Evolutionary conservation across 2,329 filamentous ascomycete genomes (phyloP), one percentile per base, ranked within the genome.

Genomic region (Penicillium sp.): DNA sequence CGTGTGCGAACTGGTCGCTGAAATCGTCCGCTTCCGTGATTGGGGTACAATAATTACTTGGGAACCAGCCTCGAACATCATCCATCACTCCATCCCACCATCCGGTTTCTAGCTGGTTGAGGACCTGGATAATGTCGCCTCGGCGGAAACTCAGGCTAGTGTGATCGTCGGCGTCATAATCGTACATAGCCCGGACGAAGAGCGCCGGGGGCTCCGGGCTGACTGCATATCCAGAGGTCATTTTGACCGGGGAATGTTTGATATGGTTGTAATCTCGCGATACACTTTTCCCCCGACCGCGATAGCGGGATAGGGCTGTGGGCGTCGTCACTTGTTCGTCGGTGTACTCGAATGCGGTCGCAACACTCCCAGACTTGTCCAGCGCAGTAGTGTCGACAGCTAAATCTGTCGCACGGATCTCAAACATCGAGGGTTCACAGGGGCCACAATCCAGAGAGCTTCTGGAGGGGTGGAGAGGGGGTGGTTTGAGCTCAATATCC

Each of bases 71-170:
- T 72, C 94, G 88, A 66, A 96, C 90, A 58, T 92, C 91, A 70
- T 97, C 94, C 73, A 99, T 96, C 55, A 99, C 91, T 48, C 94
- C 94, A 78, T 99, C 94, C 94, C 94, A 99, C 94, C 94, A 99
- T 55, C 94, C 94, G 70, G 92, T 97, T 76, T 99, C 94, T 56
- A 97, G 83, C 78, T 97, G 93, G 52, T 94, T 99, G 68, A 99
- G 93, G 68, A 99, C 94, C 78, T 97, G 93, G 69, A 99, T 99
- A 65, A 97, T 87, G 77, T 99, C 94, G 70, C 94, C 94, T 75
- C 96, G 90, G 68, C 91, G 91, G 76, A 99, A 99, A 78, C 92
- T 97, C 72, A 99, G 79, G 78, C 92, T 97, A 47, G 93, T 97
- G 68, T 91, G 87, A 77, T 99, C 94, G 78, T 99, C 93, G 70